Conservation (phyloP, 2,329 filamentous ascomycete species). For the Zopfia rhizophila region DNA sequence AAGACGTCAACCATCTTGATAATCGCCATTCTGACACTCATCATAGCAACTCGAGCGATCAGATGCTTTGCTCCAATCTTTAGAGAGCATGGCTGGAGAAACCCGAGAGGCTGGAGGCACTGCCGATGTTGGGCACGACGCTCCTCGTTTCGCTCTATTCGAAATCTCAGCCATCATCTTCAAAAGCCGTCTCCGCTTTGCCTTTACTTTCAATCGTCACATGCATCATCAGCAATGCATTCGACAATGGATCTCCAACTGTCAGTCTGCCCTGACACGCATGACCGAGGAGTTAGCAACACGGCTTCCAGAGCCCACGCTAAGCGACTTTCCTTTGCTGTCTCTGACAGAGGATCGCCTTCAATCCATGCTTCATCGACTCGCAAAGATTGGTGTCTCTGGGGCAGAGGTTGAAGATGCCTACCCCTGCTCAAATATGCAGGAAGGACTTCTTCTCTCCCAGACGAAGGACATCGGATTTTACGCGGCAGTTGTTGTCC, state of each 20-base stretch:
- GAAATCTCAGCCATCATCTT: conserved; percentile 64
- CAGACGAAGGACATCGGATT: conserved; percentile 43
- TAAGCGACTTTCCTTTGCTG: conserved; percentile 59
- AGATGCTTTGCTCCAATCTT: conserved; percentile 56
- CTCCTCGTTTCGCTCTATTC: conserved; percentile 61
- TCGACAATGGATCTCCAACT: conserved; percentile 55
- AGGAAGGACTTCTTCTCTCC: conserved; percentile 44
- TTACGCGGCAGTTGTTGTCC: conserved; percentile 44
- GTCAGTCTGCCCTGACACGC: conserved; percentile 43
- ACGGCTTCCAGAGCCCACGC: conserved; percentile 48
- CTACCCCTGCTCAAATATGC: conserved; percentile 46
- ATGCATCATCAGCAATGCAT: conserved; percentile 60
- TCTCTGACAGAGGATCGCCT: conserved; percentile 56
- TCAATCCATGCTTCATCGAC: conserved; percentile 50
- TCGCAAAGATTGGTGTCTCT: conserved; percentile 50
- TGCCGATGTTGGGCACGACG: conserved; percentile 56
- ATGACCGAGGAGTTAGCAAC: conserved; percentile 38
- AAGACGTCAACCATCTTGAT: neutral
- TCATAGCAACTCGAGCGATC: conserved; percentile 57
- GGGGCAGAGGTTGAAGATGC: conserved; percentile 54
- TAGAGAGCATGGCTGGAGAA: conserved; percentile 59
- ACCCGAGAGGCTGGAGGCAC: conserved; percentile 57
- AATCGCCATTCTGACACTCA: conserved; percentile 43
- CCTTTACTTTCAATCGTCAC: conserved; percentile 61
- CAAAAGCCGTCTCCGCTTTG: conserved; percentile 58